A percentile compares a stretch with the other conserved stretches of the same genome.
Conservation (phyloP, 2,329 filamentous ascomycete species). For the Calonectria multiphialidica region DNA sequence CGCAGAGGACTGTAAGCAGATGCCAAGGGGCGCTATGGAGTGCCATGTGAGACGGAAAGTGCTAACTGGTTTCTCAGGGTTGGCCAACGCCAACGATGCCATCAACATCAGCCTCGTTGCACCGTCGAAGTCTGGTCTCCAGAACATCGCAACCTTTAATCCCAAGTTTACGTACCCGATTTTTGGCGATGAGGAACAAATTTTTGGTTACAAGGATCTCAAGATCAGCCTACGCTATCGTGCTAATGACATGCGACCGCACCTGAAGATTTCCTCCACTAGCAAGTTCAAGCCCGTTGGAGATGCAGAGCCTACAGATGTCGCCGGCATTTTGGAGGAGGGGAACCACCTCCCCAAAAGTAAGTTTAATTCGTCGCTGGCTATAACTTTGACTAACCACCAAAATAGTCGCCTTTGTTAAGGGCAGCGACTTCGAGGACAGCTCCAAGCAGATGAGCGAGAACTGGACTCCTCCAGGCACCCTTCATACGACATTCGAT, state of each 20-base stretch:
- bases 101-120: slow-evolving; percentile 71
- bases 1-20: slow-evolving; percentile 49
- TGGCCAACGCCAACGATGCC: slow-evolving; percentile 71
- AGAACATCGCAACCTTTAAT: slow-evolving; percentile 77
- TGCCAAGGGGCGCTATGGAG: too few species aligned
- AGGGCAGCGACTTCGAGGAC: slow-evolving; percentile 70
- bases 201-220: slow-evolving; percentile 90
- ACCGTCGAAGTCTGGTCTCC: slow-evolving; percentile 61
- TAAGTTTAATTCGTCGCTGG: slow-evolving; percentile 51
- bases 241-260: slow-evolving; percentile 81
- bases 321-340: slow-evolving; percentile 72
- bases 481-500: slow-evolving; percentile 74
- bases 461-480: slow-evolving; percentile 79
- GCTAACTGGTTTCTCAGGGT: slow-evolving; percentile 59
- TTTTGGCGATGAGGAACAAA: slow-evolving; percentile 91
- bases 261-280: slow-evolving; percentile 77
- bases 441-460: slow-evolving; percentile 61
- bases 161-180: slow-evolving; percentile 92
- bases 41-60: slow-evolving; percentile 11
- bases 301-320: slow-evolving; percentile 76
- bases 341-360: slow-evolving; percentile 77
- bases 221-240: slow-evolving; percentile 79
- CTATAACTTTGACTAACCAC: slow-evolving; percentile 25
- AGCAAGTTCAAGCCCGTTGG: slow-evolving; percentile 78
- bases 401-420: slow-evolving; percentile 73